A percentile compares a stretch with the other conserved stretches of the same genome.
phyloP scores from a whole-genome alignment of 2,329 filamentous ascomycete species.

The Beauveria sp. region DNA sequence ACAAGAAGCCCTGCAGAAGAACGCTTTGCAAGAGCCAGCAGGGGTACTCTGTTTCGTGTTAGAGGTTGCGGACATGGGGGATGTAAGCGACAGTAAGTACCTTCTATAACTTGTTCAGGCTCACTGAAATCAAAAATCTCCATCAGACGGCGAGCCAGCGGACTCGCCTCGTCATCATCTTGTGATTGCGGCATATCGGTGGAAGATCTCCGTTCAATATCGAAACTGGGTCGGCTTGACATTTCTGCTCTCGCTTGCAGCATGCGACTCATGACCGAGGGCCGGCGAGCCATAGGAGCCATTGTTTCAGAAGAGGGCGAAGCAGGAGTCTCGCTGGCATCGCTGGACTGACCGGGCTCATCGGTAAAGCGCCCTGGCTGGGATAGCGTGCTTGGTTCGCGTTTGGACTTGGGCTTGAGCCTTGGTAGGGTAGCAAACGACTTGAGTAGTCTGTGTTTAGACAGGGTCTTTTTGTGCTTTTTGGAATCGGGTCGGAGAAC shows the following conservation, averaged over 20 bases:
- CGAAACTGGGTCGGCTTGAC: constrained; percentile 49
- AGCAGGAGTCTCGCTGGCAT: constrained; percentile 19
- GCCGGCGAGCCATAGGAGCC: constrained; percentile 40
- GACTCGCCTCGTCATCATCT: constrained; percentile 39
- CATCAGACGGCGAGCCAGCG: constrained; percentile 64
- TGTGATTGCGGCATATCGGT: constrained; percentile 29
- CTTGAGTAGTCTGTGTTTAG: constrained; percentile 57
- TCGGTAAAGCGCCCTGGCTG: constrained; percentile 23
- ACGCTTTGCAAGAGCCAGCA: constrained; percentile 92
- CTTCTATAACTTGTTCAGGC: constrained; percentile 76
- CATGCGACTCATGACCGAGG: constrained; percentile 71
- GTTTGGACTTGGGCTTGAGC: constrained; percentile 35
- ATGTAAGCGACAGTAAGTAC: constrained; percentile 35
- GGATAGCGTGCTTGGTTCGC: constrained; percentile 33
- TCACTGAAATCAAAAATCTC: constrained; percentile 80
- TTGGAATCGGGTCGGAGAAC: constrained; percentile 29
- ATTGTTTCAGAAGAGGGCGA: constrained; percentile 17
- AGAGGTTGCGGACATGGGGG: background rate
- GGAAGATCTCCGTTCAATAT: constrained; percentile 37
- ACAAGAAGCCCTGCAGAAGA: constrained; percentile 88
- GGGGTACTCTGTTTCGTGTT: constrained; percentile 61
- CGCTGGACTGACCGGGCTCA: constrained; percentile 22
- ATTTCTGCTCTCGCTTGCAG: constrained; percentile 63
- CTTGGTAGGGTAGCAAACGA: constrained; percentile 55
- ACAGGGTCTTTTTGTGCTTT: constrained; percentile 51